Evolutionary conservation across 2,329 filamentous ascomycete species (phyloP).

Genomic region (Penicillium decumbens): DNA sequence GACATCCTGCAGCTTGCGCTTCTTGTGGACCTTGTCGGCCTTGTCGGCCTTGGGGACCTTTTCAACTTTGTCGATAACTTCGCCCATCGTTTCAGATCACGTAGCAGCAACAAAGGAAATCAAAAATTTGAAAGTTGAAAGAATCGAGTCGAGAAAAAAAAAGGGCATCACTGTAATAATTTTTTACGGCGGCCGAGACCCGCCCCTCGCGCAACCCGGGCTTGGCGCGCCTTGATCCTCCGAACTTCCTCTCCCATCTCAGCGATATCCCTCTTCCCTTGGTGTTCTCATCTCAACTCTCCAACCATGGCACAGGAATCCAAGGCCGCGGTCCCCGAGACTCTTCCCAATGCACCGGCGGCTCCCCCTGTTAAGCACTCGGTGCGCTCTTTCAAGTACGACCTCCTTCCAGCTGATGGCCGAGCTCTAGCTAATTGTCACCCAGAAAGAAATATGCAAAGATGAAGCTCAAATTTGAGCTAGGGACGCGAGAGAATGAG

Average conservation of each 20-base stretch:
- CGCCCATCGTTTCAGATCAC: neutral
- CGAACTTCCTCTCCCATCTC: constrained; percentile 6
- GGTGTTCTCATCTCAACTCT: constrained; percentile 1
- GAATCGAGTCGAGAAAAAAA: neutral
- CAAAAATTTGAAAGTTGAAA: neutral
- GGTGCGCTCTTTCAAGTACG: constrained; percentile 64
- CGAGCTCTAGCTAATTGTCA: constrained; percentile 12
- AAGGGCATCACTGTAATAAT: constrained; percentile 6
- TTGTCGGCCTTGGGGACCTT: constrained; percentile 24
- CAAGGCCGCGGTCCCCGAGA: constrained; percentile 22
- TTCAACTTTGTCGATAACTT: constrained; percentile 3
- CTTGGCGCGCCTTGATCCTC: constrained; percentile 21
- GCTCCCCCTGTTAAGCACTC: constrained; percentile 47
- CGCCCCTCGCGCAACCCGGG: constrained; percentile 19
- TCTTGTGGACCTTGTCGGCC: constrained; percentile 46
- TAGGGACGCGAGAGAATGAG: constrained; percentile 68
- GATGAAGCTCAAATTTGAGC: constrained; percentile 74
- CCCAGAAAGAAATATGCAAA: constrained; percentile 81
- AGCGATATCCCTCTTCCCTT: neutral
- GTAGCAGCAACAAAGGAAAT: neutral
- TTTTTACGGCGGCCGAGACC: constrained; percentile 32
- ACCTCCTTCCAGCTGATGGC: neutral
- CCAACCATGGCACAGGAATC: constrained; percentile 33
- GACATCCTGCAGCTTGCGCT: constrained; percentile 61
- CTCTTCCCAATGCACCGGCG: constrained; percentile 30